Evolutionary conservation across 257 asterid species (phyloP).

Genomic region (Forsythia suspensa): DNA sequence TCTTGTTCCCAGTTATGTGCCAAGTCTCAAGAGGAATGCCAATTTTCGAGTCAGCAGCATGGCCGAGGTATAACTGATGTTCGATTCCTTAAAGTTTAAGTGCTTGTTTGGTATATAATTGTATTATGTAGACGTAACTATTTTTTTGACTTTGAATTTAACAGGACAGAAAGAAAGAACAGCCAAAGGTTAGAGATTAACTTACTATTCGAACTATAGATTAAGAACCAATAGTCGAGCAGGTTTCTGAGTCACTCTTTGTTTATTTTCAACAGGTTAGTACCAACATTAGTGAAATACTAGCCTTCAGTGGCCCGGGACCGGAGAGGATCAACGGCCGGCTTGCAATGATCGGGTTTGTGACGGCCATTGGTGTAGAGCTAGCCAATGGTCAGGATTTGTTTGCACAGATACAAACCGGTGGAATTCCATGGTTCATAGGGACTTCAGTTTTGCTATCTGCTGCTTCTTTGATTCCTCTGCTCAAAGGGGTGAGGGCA

Average conservation of each 20-base stretch:
- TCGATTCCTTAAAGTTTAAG: background rate
- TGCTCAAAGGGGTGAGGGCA: conserved; percentile 37
- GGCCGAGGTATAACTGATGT: conserved; percentile 32
- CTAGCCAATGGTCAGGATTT: conserved; percentile 39
- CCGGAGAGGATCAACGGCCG: conserved; percentile 59
- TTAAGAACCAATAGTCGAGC: too few relatives aligned
- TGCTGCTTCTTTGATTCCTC: conserved; percentile 43
- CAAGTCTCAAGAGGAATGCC: conserved; percentile 26
- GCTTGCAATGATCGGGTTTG: conserved; percentile 53
- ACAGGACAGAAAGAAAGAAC: conserved; percentile 29
- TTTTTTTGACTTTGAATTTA: background rate
- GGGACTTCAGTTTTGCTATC: conserved; percentile 35
- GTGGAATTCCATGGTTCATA: conserved; percentile 41
- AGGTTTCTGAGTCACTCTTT: too few relatives aligned
- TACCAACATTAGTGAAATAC: conserved; percentile 33
- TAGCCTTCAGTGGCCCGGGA: conserved; percentile 49
- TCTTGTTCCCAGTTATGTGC: conserved; percentile 10
- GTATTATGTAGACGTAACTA: background rate
- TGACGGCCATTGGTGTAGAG: conserved; percentile 45
- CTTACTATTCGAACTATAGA: background rate
- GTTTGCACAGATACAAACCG: conserved; percentile 32
- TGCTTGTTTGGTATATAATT: background rate
- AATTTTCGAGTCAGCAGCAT: conserved; percentile 46
- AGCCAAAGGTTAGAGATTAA: background rate
- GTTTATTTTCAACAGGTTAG: conserved; percentile 8